Base-by-base conservation (phyloP, 2,329 filamentous ascomycete species). In the Meredithiella fracta region DNA sequence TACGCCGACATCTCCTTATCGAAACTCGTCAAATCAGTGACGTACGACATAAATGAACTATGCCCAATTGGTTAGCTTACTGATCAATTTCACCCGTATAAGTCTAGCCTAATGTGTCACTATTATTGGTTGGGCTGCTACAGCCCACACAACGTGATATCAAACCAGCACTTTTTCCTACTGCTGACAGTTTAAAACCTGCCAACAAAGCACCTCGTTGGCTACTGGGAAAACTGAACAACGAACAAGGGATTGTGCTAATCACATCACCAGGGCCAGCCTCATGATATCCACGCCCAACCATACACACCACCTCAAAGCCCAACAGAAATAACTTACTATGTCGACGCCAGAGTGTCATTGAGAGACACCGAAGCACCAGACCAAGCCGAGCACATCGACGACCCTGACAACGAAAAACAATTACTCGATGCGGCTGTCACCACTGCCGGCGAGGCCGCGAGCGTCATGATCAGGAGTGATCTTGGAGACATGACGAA, bases 1-100 rank as follows among this genome's bases (percentile, higher is more conserved):
- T 94, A 96, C 56, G 77, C 72, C 53, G 70, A 73, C 64, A 98
- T 70, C 64, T 85, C 77, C 44, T 74, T 67, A 67, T 98, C 92
- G 66, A 98, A 98, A 7, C 83, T 79, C 55, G 76, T 69, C 15
- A 77, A 76, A 65, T 85, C 82, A 47, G 85, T 85, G 62, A 97
- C 92, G 67, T 78, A 86, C 61, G 80, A 73, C 61, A 98, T 78
- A 67, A 97, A 98, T 50, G 89, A 83, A 70, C 90, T 94, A 65
- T 50, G 38, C 37, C 15, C 23, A 53, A 25, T 53, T 25, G 15
- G 22, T 42, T 53, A 53, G 37, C 40, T 44, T 20, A 20, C 17
- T 34, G 29, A 34, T 20, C 15, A n/a, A 17, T 17, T 6, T 3
- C 4, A 22, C 25, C 11, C n/a, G 49, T 14, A 34, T 34, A 34